Evolutionary conservation across 2,329 filamentous ascomycete species (phyloP).

Genomic region (Helicocarpus griseus): DNA sequence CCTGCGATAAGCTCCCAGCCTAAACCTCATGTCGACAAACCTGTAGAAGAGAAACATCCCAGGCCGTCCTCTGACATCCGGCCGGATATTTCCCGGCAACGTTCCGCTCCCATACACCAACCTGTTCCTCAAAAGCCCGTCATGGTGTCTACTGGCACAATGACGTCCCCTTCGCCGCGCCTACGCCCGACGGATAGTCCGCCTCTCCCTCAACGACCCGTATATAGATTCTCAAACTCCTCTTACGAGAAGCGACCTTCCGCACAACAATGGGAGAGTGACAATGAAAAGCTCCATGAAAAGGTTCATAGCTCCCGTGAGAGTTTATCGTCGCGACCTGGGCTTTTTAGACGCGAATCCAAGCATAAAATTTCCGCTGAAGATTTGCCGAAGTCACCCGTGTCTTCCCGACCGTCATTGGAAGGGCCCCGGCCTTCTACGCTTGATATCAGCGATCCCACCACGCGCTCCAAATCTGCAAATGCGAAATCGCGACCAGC

Average conservation of each 20-base stretch:
- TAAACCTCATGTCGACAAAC: constrained; percentile 6
- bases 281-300: constrained; percentile 8
- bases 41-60: constrained; percentile 15
- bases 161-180: constrained; percentile 53
- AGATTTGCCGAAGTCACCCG: constrained; percentile 44
- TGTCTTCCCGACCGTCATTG: constrained; percentile 57
- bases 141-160: constrained; percentile 66
- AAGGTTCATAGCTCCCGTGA: constrained; percentile 6
- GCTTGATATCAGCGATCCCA: constrained; percentile 48
- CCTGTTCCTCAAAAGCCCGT: constrained; percentile 39
- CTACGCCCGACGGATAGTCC: constrained; percentile 23
- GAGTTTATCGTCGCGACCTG: background rate
- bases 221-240: constrained; percentile 45
- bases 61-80: constrained; percentile 18
- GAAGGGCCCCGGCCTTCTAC: constrained; percentile 58
- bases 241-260: constrained; percentile 37
- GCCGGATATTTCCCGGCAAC: constrained; percentile 19
- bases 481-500: constrained; percentile 60
- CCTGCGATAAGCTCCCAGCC: constrained; percentile 20
- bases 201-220: constrained; percentile 28
- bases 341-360: constrained; percentile 15
- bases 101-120: constrained; percentile 28
- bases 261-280: constrained; percentile 37
- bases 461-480: constrained; percentile 53
- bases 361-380: constrained; percentile 43